phyloP scores from a whole-genome alignment of 257 asterid genomes.

The Nicotiana paniculata region DNA sequence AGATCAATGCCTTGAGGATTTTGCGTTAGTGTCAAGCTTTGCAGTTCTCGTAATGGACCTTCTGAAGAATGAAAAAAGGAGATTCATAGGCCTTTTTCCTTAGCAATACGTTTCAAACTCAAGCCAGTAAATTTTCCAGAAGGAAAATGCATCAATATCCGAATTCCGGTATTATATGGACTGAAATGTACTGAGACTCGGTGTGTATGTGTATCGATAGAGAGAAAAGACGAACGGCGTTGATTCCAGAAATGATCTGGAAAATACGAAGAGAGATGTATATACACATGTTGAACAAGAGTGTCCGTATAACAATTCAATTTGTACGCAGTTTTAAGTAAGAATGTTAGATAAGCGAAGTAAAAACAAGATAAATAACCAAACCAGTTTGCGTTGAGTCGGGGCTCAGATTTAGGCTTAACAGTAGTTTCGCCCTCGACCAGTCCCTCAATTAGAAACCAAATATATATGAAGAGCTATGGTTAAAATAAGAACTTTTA shows the following conservation, averaged over 20 bases:
- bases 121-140: background rate
- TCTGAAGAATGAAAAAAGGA: background rate
- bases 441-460: too few species aligned
- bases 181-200: background rate
- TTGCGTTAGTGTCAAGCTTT: background rate
- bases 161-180: background rate
- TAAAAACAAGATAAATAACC: too few species aligned
- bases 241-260: background rate
- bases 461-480: too few species aligned
- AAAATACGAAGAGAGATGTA: background rate
- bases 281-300: too few species aligned
- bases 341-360: too few species aligned
- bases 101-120: background rate
- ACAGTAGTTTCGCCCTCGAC: too few species aligned
- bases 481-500: too few species aligned
- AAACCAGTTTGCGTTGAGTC: too few species aligned
- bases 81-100: background rate
- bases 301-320: too few species aligned
- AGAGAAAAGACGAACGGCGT: background rate
- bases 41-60: background rate
- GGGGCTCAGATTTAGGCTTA: too few species aligned
- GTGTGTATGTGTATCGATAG: background rate
- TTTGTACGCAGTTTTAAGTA: too few species aligned
- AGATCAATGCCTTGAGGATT: background rate
- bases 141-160: background rate